phyloP scores from a whole-genome alignment of 805 yeast genomes.

The Barnettozyma siamensis region DNA sequence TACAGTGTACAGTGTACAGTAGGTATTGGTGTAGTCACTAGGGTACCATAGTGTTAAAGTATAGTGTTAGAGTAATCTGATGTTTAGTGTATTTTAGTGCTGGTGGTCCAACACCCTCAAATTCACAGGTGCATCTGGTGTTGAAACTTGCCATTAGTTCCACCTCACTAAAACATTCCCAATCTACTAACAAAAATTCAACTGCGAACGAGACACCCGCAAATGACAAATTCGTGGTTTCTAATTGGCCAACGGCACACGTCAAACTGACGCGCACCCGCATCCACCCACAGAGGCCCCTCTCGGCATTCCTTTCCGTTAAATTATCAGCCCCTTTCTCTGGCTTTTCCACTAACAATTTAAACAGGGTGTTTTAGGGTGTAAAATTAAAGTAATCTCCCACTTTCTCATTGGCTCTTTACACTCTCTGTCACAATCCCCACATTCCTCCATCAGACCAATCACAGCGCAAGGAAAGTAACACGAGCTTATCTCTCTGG shows the following conservation, averaged over 20 bases:
- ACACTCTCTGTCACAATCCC: constrained; percentile 2
- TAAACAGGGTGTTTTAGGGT: constrained; percentile 12
- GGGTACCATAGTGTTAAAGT: no score
- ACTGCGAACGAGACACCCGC: constrained; percentile 2
- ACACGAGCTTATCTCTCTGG: background rate
- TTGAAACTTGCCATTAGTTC: no score
- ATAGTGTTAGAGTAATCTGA: no score
- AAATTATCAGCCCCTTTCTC: background rate
- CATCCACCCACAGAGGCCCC: constrained; percentile 1
- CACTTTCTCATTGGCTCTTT: constrained; percentile 2
- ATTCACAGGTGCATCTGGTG: no score
- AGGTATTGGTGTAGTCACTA: no score
- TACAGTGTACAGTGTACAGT: no score
- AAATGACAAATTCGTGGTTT: constrained; percentile 9
- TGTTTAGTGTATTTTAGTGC: no score
- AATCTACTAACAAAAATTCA: background rate
- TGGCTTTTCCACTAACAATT: constrained; percentile 7
- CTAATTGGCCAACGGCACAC: constrained; percentile 6
- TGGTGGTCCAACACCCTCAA: no score
- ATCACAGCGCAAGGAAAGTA: background rate
- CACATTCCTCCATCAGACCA: background rate
- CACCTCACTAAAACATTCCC: no score
- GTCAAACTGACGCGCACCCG: background rate
- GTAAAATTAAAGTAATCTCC: constrained; percentile 7
- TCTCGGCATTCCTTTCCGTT: background rate